A percentile compares a stretch with the other conserved stretches of the same genome.
Evolutionary conservation across 208 protist genomes (phyloP).

Genomic region (Wallacemonas sp.): DNA sequence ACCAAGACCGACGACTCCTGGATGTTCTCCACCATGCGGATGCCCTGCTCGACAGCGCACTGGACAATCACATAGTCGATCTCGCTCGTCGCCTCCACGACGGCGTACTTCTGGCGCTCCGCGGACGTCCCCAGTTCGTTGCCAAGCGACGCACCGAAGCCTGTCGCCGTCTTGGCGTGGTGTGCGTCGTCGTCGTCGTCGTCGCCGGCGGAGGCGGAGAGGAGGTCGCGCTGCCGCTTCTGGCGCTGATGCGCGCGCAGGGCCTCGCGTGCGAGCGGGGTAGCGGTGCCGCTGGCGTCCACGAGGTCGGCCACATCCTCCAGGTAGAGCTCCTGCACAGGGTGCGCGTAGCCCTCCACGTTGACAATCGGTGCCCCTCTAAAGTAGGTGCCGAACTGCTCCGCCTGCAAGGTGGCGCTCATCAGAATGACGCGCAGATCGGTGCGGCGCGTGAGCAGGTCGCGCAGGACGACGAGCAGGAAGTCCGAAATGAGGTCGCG

Average conservation of each 20-base stretch:
- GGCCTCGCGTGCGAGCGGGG: constrained; percentile 4
- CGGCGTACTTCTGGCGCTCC: constrained; percentile 51
- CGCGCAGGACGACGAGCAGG: constrained; percentile 97
- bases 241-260: constrained; percentile 12
- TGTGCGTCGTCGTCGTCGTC: constrained; percentile 5
- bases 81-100: constrained; percentile 63
- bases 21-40: constrained; percentile 68
- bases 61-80: constrained; percentile 85
- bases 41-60: constrained; percentile 85
- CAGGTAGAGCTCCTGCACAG: constrained; percentile 85
- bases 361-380: constrained; percentile 76
- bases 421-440: constrained; percentile 98
- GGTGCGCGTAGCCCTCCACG: constrained; percentile 82
- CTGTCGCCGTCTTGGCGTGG: not conserved
- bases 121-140: too few relatives aligned
- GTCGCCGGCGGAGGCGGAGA: not conserved
- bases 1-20: constrained; percentile 80
- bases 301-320: constrained; percentile 76
- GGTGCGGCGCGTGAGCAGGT: constrained; percentile 60
- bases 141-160: too few relatives aligned
- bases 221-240: not conserved
- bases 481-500: constrained; percentile 99
- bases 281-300: constrained; percentile 17
- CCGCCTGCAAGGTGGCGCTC: constrained; percentile 93
- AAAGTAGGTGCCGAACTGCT: constrained; percentile 88